Conservation (phyloP, 2,329 filamentous ascomycete genomes). For the Neopestalotiopsis rosae region DNA sequence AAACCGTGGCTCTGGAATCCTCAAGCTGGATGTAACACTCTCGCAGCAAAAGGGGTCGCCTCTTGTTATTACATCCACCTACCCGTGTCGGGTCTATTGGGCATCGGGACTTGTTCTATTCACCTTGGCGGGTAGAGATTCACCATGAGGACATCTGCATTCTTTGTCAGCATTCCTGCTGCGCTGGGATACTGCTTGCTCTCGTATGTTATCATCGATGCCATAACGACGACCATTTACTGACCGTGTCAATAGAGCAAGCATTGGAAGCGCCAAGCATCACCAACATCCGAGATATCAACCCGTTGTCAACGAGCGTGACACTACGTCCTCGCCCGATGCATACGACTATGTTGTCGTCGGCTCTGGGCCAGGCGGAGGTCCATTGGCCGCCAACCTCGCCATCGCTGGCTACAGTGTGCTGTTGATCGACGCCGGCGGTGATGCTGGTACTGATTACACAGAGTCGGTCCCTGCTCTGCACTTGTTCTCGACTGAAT, state of each 20-base stretch:
- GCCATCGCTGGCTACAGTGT: conserved; percentile 56
- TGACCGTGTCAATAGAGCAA: background rate
- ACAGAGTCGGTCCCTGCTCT: conserved; percentile 32
- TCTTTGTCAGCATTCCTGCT: conserved; percentile 1
- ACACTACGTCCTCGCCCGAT: background rate
- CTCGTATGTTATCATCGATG: background rate
- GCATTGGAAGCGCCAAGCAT: background rate
- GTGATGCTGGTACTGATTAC: conserved; percentile 20
- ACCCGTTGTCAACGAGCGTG: background rate
- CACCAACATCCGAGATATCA: background rate
- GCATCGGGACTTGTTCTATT: background rate
- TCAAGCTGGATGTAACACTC: background rate
- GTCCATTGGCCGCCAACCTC: conserved; percentile 53
- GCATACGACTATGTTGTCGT: conserved; percentile 58
- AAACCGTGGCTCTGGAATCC: background rate
- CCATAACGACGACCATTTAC: background rate
- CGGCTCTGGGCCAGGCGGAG: conserved; percentile 55
- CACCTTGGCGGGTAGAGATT: background rate
- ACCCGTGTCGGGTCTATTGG: background rate
- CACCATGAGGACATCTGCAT: background rate
- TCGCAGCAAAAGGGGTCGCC: background rate
- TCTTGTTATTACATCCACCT: background rate
- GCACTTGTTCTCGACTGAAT: conserved; percentile 29
- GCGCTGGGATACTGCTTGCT: background rate
- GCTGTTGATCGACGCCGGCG: conserved; percentile 56